Evolutionary conservation across 768 basidiomycete genomes (phyloP).

Genomic region (Termitomyces sp.): DNA sequence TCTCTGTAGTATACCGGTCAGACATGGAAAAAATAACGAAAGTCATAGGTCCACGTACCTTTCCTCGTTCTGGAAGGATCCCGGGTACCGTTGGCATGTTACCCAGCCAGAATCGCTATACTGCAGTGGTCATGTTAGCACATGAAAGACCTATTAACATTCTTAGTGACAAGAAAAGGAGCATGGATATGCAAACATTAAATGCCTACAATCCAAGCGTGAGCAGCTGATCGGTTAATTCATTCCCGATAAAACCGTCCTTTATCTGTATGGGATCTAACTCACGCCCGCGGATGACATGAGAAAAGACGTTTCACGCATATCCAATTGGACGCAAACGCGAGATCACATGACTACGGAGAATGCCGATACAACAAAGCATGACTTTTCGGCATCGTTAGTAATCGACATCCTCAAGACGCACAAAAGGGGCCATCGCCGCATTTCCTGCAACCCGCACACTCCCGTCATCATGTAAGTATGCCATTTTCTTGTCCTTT

Average conservation of each 20-base stretch:
- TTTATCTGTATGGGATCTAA: constrained; percentile 3
- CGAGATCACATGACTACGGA: no score
- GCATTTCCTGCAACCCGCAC: not conserved
- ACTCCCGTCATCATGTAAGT: constrained; percentile 9
- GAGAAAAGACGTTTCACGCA: no score
- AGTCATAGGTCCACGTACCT: not conserved
- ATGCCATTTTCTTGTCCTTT: constrained; percentile 3
- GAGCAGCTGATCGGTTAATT: constrained; percentile 50
- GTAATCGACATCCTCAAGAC: constrained; percentile 10
- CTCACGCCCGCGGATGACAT: not conserved
- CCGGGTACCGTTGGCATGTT: constrained; percentile 61
- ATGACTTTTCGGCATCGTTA: constrained; percentile 8
- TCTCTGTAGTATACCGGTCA: constrained; percentile 30
- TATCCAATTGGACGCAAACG: no score
- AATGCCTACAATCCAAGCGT: constrained; percentile 45
- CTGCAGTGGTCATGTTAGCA: constrained; percentile 18
- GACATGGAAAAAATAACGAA: not conserved
- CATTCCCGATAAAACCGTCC: constrained; percentile 52
- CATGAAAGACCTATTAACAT: constrained; percentile 15
- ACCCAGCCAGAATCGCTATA: constrained; percentile 63
- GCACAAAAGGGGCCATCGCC: constrained; percentile 13
- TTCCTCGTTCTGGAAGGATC: constrained; percentile 53
- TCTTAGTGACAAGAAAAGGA: not conserved
- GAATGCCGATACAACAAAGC: no score
- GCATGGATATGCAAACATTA: not conserved